These are phyloP conservation scores for Claviceps fusiformis DNA, from an alignment of 2,329 filamentous ascomycete species.

Conservation along the genomic window DNA sequence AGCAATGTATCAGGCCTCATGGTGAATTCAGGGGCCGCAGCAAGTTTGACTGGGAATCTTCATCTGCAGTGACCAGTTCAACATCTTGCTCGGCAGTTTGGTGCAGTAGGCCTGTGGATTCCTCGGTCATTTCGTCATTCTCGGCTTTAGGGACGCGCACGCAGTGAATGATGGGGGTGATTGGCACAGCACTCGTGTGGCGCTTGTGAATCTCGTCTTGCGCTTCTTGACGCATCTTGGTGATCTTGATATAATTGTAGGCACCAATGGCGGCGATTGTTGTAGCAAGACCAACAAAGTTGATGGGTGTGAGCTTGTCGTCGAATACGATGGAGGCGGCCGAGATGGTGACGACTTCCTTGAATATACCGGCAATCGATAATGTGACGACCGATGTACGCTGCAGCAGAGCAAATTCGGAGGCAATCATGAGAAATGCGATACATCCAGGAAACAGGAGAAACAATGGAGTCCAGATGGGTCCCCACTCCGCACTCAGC, in stretches of 20 bases:
- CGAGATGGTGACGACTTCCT: conserved; percentile 91
- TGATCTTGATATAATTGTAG: conserved; percentile 93
- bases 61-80: conserved; percentile 25
- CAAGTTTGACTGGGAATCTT: conserved; percentile 20
- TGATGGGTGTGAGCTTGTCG: conserved; percentile 75
- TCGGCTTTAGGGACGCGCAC: conserved; percentile 28
- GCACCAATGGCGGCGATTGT: conserved; percentile 75
- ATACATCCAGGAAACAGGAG: conserved; percentile 81
- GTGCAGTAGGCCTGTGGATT: conserved; percentile 31
- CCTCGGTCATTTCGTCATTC: conserved; percentile 29
- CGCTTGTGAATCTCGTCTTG: conserved; percentile 33
- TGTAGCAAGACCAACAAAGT: conserved; percentile 73
- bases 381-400: conserved; percentile 92
- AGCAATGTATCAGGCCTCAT: not conserved
- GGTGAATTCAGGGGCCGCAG: not conserved
- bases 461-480: conserved; percentile 51
- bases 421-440: conserved; percentile 92
- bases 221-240: conserved; percentile 73
- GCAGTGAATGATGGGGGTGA: conserved; percentile 22
- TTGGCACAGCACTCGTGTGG: conserved; percentile 20
- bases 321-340: conserved; percentile 81
- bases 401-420: conserved; percentile 88
- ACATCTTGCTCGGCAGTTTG: conserved; percentile 23
- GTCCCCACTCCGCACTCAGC: conserved; percentile 56
- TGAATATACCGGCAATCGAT: conserved; percentile 95